Evolutionary conservation across 257 asterid species (phyloP), one percentile per base, ranked within the genome.

Genomic region (Solanum pinnatisectum): DNA sequence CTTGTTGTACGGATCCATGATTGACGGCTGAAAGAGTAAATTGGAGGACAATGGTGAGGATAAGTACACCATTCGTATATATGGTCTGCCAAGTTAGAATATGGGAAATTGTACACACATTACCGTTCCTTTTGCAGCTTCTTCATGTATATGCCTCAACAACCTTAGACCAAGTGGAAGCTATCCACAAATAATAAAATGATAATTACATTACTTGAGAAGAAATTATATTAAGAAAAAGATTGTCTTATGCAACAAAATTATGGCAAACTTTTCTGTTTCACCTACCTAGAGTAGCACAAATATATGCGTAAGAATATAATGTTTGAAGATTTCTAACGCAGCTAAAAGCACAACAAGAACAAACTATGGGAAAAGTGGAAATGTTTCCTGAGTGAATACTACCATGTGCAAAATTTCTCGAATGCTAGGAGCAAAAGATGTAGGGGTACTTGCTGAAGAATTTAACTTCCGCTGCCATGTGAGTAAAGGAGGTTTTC

Each of bases 1-100:
- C 91, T 93, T 94, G 60, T 90, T 85, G 86, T 95, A 97, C 88
- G 99, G 99, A 92, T 97, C 93, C 27, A 95, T 2, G 90, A 97
- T 94, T 84, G 91, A 91, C 35, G 90, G 92, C 98, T 97, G 94
- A 63, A 84, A 84, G 63, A 13, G 42, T n/a, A 59, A 22, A 63
- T 84, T 22, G 35, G 39, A 23, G 23, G 56, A 12, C 35, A 76
- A 76, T 39, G 35, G 1, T 76, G 56, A 86, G 52, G 88, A 40
- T n/a, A 92, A 93, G 87, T 87, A 92, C 73, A 81, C 89, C 52
- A 86, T 82, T 33, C 79, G 76, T 56, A 85, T 9, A 81, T 56
- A 85, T 9, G 82, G 49, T 78, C 35, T 76, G 3, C 72, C 86
- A 88, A 71, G 68, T 25, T 40, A 77, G 84, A 77, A 39, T 40